phyloP scores from a whole-genome alignment of 192 early-diverging fungal species.

The Pecoramyces ruminantium region DNA sequence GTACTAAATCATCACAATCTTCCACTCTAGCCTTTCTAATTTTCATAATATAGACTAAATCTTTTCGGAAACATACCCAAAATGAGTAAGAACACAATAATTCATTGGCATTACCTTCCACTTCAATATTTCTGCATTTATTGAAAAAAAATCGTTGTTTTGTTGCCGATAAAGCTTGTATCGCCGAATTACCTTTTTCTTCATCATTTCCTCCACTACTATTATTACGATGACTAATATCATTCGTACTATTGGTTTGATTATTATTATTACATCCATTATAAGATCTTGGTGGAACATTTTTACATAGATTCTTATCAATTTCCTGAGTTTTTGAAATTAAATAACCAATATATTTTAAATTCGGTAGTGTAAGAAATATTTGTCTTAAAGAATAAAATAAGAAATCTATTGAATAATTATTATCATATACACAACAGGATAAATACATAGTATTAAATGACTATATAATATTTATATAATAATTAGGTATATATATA shows the following conservation, averaged over 20 bases:
- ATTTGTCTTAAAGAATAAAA: not conserved
- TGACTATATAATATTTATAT: not conserved
- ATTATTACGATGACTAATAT: too few relatives aligned
- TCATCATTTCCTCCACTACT: too few relatives aligned
- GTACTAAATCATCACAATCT: conserved; percentile 37
- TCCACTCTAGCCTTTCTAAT: conserved; percentile 27
- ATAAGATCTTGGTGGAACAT: not conserved
- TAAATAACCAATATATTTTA: not conserved
- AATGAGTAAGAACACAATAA: not conserved
- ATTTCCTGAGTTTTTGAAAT: not conserved
- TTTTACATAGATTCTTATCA: not conserved
- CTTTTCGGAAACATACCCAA: conserved; percentile 14
- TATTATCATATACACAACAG: not conserved
- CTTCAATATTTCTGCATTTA: not conserved
- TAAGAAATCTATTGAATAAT: not conserved
- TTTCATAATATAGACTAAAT: conserved; percentile 16
- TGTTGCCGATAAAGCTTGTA: not conserved
- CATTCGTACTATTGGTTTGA: too few relatives aligned
- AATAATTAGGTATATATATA: too few relatives aligned
- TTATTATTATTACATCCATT: too few relatives aligned
- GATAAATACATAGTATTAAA: not conserved
- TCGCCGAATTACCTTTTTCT: not conserved
- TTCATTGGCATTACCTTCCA: conserved; percentile 2
- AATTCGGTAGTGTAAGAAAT: not conserved
- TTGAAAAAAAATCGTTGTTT: not conserved